Conservation (phyloP, 768 basidiomycete genomes). For the Tricholoma bakamatsutake region DNA sequence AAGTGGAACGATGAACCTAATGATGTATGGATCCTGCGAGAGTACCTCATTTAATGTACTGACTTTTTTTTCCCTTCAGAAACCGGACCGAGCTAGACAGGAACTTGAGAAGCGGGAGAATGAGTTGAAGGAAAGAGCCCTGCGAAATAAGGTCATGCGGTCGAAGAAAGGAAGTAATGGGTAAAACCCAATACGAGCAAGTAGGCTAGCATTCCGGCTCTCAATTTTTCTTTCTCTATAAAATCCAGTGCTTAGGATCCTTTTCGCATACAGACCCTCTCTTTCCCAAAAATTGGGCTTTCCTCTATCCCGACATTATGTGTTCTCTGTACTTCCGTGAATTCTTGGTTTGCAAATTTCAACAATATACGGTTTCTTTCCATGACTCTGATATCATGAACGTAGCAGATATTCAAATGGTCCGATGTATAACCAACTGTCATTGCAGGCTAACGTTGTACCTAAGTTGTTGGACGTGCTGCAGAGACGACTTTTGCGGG, state of each 20-base stretch:
- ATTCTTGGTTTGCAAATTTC: conserved; percentile 4
- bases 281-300: not conserved
- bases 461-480: too few species aligned
- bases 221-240: conserved; percentile 3
- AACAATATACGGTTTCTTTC: conserved; percentile 5
- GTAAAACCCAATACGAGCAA: conserved; percentile 5
- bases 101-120: conserved; percentile 69
- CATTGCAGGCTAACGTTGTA: not conserved
- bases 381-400: conserved; percentile 1
- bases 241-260: conserved; percentile 12
- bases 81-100: conserved; percentile 15
- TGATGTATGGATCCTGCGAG: conserved; percentile 17
- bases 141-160: conserved; percentile 77
- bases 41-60: conserved; percentile 3
- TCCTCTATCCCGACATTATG: not conserved
- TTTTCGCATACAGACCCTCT: conserved; percentile 10
- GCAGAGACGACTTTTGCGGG: too few species aligned
- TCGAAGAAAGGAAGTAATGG: conserved; percentile 47
- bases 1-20: conserved; percentile 42
- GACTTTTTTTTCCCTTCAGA: conserved; percentile 14
- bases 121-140: conserved; percentile 74
- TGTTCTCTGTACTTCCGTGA: not conserved
- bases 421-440: not conserved
- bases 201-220: conserved; percentile 5
- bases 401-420: not conserved